phyloP scores from a whole-genome alignment of 352 stramenopile genomes.

The Phytopythium mirpurense region DNA sequence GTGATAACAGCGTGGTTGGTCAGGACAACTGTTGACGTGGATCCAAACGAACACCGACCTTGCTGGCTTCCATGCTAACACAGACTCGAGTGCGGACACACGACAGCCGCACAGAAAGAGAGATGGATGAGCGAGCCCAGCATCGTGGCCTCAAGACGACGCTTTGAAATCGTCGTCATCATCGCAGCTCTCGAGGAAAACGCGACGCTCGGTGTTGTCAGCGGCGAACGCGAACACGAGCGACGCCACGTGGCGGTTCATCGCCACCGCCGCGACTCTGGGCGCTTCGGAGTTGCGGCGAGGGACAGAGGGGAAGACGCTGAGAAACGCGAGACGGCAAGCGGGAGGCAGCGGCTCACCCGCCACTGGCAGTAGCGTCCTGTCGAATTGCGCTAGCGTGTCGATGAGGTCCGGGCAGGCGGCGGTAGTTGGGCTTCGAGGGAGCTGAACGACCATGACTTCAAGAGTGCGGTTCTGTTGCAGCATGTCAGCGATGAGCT shows the following conservation, averaged over 20 bases:
- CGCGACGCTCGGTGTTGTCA: background rate
- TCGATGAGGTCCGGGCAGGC: too few relatives aligned
- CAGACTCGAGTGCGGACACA: too few relatives aligned
- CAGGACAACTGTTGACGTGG: too few relatives aligned
- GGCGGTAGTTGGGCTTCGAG: too few relatives aligned
- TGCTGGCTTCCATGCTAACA: too few relatives aligned
- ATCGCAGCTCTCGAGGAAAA: background rate
- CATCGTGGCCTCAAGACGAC: too few relatives aligned
- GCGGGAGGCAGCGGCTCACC: background rate
- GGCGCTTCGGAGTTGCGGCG: background rate
- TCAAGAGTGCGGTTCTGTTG: background rate
- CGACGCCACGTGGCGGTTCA: background rate
- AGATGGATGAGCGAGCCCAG: too few relatives aligned
- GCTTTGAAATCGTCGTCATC: too few relatives aligned
- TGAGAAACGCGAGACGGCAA: background rate
- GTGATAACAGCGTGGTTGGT: too few relatives aligned
- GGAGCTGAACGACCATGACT: background rate
- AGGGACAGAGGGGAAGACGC: background rate
- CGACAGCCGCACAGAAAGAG: too few relatives aligned
- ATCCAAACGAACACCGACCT: too few relatives aligned
- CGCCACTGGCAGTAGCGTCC: background rate
- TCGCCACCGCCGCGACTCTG: background rate
- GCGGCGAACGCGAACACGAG: background rate
- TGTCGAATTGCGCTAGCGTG: background rate
- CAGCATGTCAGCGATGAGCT: background rate